Evolutionary conservation across 225 moss, liverwort and hornwort genomes (phyloP).

Genomic region (Ulota crispa): DNA sequence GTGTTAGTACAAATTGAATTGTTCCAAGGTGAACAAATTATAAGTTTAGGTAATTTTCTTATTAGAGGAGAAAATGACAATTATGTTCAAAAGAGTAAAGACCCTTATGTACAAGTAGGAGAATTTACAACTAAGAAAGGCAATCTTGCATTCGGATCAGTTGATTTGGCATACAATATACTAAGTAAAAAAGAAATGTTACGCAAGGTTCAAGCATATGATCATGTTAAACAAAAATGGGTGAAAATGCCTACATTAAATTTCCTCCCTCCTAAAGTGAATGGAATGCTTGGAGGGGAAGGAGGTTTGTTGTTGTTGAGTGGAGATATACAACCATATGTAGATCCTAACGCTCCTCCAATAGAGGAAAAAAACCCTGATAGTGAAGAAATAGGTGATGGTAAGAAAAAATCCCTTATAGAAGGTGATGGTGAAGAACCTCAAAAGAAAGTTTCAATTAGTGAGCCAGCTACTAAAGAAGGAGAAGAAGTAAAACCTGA

Average conservation of each 20-base stretch:
- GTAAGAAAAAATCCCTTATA: not conserved
- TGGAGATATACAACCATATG: conserved; percentile 25
- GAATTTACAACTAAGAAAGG: conserved; percentile 24
- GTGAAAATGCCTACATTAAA: conserved; percentile 47
- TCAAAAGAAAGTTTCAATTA: conserved; percentile 17
- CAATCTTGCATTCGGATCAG: conserved; percentile 36
- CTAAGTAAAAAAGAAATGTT: conserved; percentile 38
- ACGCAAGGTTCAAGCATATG: conserved; percentile 49
- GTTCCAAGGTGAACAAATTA: conserved; percentile 31
- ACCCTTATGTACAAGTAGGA: conserved; percentile 38
- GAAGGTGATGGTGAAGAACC: not conserved
- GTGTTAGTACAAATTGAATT: conserved; percentile 41
- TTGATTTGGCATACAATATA: conserved; percentile 15
- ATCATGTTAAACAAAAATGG: conserved; percentile 43
- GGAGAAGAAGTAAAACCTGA: not conserved
- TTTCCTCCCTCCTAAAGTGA: conserved; percentile 53
- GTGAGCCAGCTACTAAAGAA: not conserved
- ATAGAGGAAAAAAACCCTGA: accelerated
- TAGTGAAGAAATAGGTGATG: not conserved
- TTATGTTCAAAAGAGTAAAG: not conserved
- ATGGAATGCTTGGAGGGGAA: conserved; percentile 52
- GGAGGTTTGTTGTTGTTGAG: conserved; percentile 48
- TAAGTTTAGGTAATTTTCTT: conserved; percentile 21
- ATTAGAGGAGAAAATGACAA: conserved; percentile 37
- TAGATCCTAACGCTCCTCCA: conserved; percentile 19